Evolutionary conservation across 108 stramenopile species (phyloP).

Genomic region (Discostella pseudostelligera): DNA sequence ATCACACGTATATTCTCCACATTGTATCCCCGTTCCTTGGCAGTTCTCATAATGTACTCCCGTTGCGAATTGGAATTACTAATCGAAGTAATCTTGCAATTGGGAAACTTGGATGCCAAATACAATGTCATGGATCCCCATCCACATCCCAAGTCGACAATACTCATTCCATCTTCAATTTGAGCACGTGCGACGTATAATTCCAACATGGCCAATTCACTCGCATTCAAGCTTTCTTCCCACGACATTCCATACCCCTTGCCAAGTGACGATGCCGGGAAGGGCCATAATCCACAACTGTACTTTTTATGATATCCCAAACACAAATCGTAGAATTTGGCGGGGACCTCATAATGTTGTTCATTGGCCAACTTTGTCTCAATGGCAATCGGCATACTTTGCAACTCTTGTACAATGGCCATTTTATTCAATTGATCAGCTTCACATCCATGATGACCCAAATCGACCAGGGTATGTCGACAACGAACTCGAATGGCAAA

Average conservation of each 20-base stretch:
- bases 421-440: constrained; percentile 54
- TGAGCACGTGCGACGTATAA: constrained; percentile 83
- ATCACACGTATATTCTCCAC: constrained; percentile 80
- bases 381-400: constrained; percentile 83
- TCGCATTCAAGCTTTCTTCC: constrained; percentile 55
- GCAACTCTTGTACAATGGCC: constrained; percentile 53
- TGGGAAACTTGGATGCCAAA: constrained; percentile 57
- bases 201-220: constrained; percentile 87
- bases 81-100: constrained; percentile 74
- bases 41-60: constrained; percentile 82
- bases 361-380: constrained; percentile 87
- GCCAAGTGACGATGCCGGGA: constrained; percentile 46
- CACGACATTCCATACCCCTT: constrained; percentile 19
- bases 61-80: constrained; percentile 86
- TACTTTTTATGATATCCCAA: constrained; percentile 95
- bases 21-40: constrained; percentile 74
- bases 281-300: constrained; percentile 77
- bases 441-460: constrained; percentile 30
- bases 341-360: constrained; percentile 98
- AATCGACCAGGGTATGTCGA: constrained; percentile 52
- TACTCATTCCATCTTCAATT: constrained; percentile 85
- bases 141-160: constrained; percentile 85
- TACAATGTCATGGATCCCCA: constrained; percentile 95
- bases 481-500: constrained; percentile 68
- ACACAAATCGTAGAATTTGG: constrained; percentile 84